Evolutionary conservation across 2,329 filamentous ascomycete genomes (phyloP).

Genomic region (Tolypocladium ophioglossoides): DNA sequence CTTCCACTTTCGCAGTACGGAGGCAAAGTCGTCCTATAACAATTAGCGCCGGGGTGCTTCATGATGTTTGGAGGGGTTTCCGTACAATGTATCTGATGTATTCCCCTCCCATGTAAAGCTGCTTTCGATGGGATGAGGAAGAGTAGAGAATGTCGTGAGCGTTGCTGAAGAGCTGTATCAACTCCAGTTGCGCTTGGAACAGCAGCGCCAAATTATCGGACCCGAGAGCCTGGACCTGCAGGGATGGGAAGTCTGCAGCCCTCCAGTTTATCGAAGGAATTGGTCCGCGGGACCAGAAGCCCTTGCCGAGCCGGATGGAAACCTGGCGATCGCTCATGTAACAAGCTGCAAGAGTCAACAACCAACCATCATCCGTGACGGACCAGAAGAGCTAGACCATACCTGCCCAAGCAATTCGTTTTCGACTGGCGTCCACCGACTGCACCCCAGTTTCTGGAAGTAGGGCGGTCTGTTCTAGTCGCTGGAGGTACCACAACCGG

Average conservation of each 20-base stretch:
- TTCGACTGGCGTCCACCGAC: constrained; percentile 48
- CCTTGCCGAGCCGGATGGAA: constrained; percentile 59
- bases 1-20: constrained; percentile 60
- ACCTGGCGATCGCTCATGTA: constrained; percentile 59
- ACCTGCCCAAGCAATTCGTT: constrained; percentile 57
- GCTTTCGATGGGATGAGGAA: constrained; percentile 57
- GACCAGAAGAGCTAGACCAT: constrained; percentile 3
- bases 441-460: constrained; percentile 48
- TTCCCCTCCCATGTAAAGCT: constrained; percentile 59
- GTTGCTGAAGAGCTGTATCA: constrained; percentile 63
- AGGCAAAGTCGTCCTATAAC: constrained; percentile 52
- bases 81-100: constrained; percentile 58
- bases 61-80: too few species aligned
- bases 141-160: constrained; percentile 66
- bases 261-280: constrained; percentile 54
- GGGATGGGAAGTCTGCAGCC: constrained; percentile 56
- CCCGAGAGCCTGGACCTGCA: constrained; percentile 45
- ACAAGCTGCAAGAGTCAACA: constrained; percentile 29
- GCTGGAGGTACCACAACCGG: constrained; percentile 59
- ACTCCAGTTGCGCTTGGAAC: constrained; percentile 60
- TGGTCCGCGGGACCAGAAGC: constrained; percentile 64
- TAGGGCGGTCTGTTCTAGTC: constrained; percentile 58
- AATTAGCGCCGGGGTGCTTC: neutral
- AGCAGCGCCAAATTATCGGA: constrained; percentile 59
- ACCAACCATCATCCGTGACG: neutral